Evolutionary conservation across 495 filamentous ascomycete genomes (phyloP).

Genomic region (Haplographium delicatum): DNA sequence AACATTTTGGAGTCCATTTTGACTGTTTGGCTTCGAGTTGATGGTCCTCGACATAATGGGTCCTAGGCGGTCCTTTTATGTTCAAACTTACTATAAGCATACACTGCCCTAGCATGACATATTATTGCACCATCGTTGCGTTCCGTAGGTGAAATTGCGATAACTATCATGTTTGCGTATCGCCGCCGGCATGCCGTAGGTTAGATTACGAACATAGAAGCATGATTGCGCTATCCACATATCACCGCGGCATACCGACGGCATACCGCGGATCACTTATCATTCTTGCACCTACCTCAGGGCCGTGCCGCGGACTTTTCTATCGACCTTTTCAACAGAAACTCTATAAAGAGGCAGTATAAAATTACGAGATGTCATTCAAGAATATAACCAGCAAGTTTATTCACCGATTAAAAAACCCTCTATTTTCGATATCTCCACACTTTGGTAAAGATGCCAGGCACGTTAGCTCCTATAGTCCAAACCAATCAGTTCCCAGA

Average conservation of each 20-base stretch:
- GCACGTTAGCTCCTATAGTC: no score
- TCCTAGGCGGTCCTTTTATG: constrained; percentile 1
- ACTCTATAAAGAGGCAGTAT: neutral
- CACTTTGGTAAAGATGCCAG: neutral
- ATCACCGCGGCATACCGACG: constrained; percentile 7
- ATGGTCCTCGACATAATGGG: neutral
- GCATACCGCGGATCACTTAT: constrained; percentile 2
- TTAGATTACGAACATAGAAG: neutral
- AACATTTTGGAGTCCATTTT: constrained; percentile 1
- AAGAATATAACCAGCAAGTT: neutral
- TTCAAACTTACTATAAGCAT: no score
- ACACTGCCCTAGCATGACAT: no score
- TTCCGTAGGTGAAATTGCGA: neutral
- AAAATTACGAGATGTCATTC: no score
- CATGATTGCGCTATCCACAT: neutral
- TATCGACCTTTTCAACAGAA: neutral
- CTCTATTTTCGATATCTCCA: no score
- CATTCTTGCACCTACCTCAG: neutral
- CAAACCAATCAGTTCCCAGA: no score
- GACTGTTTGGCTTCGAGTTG: neutral
- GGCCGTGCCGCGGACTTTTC: neutral
- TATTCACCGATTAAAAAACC: neutral
- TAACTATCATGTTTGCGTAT: no score
- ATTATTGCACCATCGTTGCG: no score
- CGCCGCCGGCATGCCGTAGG: constrained; percentile 11